Conservation (phyloP, 176 grass and related monocot species). For the Aechmea fasciata region DNA sequence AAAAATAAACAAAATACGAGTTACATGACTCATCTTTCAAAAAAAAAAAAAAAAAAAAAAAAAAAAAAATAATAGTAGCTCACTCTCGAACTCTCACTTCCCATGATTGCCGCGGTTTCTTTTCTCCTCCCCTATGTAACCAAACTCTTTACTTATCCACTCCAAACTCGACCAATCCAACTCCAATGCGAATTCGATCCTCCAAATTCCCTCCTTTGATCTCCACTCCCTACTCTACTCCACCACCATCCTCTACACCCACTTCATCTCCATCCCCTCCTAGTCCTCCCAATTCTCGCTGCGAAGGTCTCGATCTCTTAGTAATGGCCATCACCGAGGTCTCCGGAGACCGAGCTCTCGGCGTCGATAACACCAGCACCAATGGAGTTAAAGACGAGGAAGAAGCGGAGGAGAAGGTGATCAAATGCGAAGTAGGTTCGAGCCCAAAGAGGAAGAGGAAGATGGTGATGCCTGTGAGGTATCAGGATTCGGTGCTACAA, state of each 20-base stretch:
- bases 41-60: too few species aligned
- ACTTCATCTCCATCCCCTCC: neutral
- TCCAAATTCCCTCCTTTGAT: slow-evolving; percentile 14
- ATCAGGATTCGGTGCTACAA: slow-evolving; percentile 23
- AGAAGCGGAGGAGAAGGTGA: neutral
- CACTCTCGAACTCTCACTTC: neutral
- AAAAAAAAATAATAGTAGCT: too few species aligned
- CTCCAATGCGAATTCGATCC: slow-evolving; percentile 22
- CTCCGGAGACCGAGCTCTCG: slow-evolving; percentile 3
- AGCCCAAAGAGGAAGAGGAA: slow-evolving; percentile 8
- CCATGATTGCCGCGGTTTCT: neutral
- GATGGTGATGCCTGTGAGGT: slow-evolving; percentile 18
- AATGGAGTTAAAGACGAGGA: neutral
- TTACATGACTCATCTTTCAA: too few species aligned
- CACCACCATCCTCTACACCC: neutral
- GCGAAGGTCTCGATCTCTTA: slow-evolving; percentile 11
- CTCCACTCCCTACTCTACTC: neutral
- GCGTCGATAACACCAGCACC: neutral
- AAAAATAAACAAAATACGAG: too few species aligned
- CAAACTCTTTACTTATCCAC: neutral
- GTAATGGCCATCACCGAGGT: slow-evolving; percentile 5
- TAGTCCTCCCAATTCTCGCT: neutral
- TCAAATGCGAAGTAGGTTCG: neutral
- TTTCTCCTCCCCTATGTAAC: neutral
- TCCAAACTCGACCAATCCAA: slow-evolving; percentile 5